These are phyloP conservation scores for Lactarius trivialis DNA, from an alignment of 768 basidiomycete species.

Conservation along the genomic window DNA sequence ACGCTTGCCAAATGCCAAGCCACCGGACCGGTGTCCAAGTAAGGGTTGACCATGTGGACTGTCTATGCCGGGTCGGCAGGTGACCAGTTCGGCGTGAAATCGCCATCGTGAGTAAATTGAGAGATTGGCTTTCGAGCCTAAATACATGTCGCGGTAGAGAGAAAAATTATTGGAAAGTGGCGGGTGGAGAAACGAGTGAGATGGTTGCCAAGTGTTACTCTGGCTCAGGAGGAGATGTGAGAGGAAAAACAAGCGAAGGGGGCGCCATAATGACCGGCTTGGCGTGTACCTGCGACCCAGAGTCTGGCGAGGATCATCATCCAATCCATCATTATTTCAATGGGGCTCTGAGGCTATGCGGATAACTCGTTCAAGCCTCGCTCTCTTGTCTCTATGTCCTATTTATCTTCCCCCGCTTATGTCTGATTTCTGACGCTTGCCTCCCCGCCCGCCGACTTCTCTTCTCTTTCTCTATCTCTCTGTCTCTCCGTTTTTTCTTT, in stretches of 20 bases:
- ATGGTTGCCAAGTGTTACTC: neutral
- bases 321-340: neutral
- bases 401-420: slow-evolving; percentile 22
- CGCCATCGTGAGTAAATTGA: slow-evolving; percentile 15
- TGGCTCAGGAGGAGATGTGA: neutral
- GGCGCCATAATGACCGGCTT: neutral
- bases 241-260: neutral
- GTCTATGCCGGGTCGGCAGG: slow-evolving; percentile 9
- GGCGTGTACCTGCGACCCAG: neutral
- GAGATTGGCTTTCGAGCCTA: neutral
- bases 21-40: neutral
- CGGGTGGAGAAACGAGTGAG: neutral
- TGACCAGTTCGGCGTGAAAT: neutral
- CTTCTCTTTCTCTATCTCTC: slow-evolving; percentile 4
- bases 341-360: slow-evolving; percentile 10
- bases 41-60: slow-evolving; percentile 3
- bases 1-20: slow-evolving; percentile 2
- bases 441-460: slow-evolving; percentile 10
- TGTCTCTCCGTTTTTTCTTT: neutral
- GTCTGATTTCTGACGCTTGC: slow-evolving; percentile 14
- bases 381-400: slow-evolving; percentile 17
- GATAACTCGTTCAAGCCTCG: slow-evolving; percentile 3
- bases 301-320: slow-evolving; percentile 9
- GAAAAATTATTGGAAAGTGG: neutral
- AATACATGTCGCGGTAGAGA: neutral